These are phyloP conservation scores for Apiospora marii DNA, from an alignment of 2,329 filamentous ascomycete species.

Conservation along the genomic window DNA sequence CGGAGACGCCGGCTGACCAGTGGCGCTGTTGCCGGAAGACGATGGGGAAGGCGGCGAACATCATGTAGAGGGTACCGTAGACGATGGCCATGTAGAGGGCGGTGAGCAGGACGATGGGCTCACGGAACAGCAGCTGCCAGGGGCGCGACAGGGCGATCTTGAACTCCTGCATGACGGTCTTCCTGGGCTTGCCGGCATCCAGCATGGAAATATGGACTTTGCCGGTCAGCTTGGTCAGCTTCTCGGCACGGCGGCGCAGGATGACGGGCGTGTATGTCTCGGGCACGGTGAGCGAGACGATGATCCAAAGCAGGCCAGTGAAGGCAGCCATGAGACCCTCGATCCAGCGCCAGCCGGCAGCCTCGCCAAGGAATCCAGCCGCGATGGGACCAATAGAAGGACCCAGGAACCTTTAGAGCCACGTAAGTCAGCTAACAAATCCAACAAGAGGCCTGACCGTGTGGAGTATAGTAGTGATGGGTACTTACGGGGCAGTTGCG, in stretches of 20 bases:
- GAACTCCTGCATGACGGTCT: constrained; percentile 59
- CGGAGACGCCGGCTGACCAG: constrained; percentile 66
- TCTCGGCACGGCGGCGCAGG: constrained; percentile 59
- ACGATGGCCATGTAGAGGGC: constrained; percentile 72
- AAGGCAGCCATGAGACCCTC: constrained; percentile 71
- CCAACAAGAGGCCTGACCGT: neutral
- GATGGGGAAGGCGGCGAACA: constrained; percentile 69
- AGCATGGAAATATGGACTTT: constrained; percentile 63
- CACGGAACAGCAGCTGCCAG: constrained; percentile 73
- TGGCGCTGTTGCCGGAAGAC: constrained; percentile 69
- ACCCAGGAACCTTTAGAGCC: constrained; percentile 66
- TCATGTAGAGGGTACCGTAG: constrained; percentile 65
- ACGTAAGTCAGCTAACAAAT: neutral
- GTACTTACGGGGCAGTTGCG: constrained; percentile 51
- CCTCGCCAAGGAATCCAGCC: constrained; percentile 71
- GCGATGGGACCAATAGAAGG: constrained; percentile 70
- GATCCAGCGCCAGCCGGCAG: constrained; percentile 75
- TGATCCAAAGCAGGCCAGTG: constrained; percentile 66
- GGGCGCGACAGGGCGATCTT: constrained; percentile 67
- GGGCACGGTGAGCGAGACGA: constrained; percentile 58
- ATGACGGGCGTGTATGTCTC: constrained; percentile 69
- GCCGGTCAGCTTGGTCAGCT: constrained; percentile 60
- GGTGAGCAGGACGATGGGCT: constrained; percentile 73
- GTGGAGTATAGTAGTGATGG: neutral
- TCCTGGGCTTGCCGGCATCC: constrained; percentile 52